Base-by-base conservation (phyloP, 2,329 filamentous ascomycete species). In the Grosmannia serpens region DNA sequence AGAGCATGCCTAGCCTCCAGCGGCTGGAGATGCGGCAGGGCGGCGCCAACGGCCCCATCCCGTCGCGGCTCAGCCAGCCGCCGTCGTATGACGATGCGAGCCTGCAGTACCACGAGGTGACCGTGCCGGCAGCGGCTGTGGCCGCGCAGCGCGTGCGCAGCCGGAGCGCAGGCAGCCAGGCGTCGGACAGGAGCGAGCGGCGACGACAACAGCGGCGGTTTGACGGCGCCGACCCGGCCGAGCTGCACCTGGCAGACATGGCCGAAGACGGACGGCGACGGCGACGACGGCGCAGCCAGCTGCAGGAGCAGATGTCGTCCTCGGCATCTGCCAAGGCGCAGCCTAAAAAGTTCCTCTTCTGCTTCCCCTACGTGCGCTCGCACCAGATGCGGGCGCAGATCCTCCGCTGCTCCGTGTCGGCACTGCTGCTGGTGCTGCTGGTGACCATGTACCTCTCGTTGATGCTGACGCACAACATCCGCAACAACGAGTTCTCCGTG, bases 401-500 rank as follows among this genome's bases (percentile, higher is more conserved):
- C 46, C 66, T 86, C 58, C 77, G 78, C 35, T 85, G 81, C 66
- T 76, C 87, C 27, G 77, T 88, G 8, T 87, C 87, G 7, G 87
- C 85, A 1, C 61, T 80, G 7, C 81, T 89, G 58, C 70, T 89
- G 11, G 68, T 79, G 6, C 67, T 79, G 33, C 74, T 87, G 53
- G 67, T 89, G 49, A 72, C 80, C 56, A 76, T 87, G 41, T 91
- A 94, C 68, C 79, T 95, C 63, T 82, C 82, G 6, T 79, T 95
- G 51, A 81, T 84, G 24, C 75, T 91, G 51, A 85, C 86, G 3
- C 77, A 82, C 61, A 81, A 80, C 47, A 77, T 83, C 61, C 75
- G 81, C 55, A 81, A 81, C 49, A 82, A 82, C 68, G 87, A 90
- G 70, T 86, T 95, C 67, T 88, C 90, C 65, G 82, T 95, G 60